These are phyloP conservation scores for Penicillium verrucosum DNA, from an alignment of 2,329 filamentous ascomycete genomes.

Conservation along the genomic window DNA sequence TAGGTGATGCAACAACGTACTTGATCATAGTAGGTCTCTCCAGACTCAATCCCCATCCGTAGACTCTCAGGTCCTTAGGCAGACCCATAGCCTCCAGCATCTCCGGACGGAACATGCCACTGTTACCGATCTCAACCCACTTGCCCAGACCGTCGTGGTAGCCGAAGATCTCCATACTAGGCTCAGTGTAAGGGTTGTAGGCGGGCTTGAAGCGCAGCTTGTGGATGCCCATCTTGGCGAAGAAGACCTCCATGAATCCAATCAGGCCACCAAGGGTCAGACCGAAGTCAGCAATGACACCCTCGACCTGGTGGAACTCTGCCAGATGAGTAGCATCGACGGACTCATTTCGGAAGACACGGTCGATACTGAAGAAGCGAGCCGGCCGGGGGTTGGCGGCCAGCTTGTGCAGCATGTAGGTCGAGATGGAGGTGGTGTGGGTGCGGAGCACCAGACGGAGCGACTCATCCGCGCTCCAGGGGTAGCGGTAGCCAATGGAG, in stretches of 20 bases:
- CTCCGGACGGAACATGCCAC: conserved; percentile 97
- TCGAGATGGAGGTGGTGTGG: conserved; percentile 90
- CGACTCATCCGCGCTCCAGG: conserved; percentile 85
- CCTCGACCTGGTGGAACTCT: conserved; percentile 98
- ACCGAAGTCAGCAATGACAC: conserved; percentile 95
- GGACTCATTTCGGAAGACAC: conserved; percentile 96
- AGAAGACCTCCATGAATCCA: conserved; percentile 94
- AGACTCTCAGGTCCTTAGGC: conserved; percentile 86
- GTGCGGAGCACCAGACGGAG: conserved; percentile 86
- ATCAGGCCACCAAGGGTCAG: conserved; percentile 90
- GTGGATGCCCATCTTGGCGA: conserved; percentile 88
- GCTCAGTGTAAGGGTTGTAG: conserved; percentile 93
- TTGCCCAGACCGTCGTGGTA: conserved; percentile 86
- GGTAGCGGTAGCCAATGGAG: conserved; percentile 94
- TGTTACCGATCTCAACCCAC: conserved; percentile 96
- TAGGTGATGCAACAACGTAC: conserved; percentile 50
- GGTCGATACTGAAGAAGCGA: conserved; percentile 98
- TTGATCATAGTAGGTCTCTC: conserved; percentile 99
- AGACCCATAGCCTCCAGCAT: conserved; percentile 95
- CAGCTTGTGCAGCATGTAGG: conserved; percentile 86
- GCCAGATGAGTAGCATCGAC: conserved; percentile 95
- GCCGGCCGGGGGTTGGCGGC: conserved; percentile 78
- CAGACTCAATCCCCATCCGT: conserved; percentile 87
- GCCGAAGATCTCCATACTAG: conserved; percentile 96
- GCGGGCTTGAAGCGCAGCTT: conserved; percentile 93